Evolutionary conservation across 192 early-diverging fungal genomes (phyloP).

Genomic region (Fimicolochytrium jonesii): DNA sequence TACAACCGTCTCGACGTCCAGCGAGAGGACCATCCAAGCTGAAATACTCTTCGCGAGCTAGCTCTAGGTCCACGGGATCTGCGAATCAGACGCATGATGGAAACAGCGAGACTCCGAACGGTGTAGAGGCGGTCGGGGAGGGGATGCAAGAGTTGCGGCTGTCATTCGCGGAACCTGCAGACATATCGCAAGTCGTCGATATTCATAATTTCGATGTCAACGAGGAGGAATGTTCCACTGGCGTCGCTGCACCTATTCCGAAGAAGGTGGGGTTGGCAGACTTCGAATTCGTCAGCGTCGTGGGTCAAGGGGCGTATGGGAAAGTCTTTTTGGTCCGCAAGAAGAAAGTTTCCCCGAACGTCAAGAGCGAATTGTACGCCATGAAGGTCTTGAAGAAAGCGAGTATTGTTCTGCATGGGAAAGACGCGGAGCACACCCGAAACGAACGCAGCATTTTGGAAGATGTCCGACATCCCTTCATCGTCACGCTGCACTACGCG

Average conservation of each 20-base stretch:
- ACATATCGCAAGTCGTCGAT: constrained; percentile 7
- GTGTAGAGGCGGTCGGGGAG: not conserved
- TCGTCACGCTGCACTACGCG: constrained; percentile 87
- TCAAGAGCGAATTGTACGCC: constrained; percentile 50
- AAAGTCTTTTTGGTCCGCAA: constrained; percentile 77
- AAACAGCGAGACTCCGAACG: not conserved
- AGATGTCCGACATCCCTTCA: constrained; percentile 82
- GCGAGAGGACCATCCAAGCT: too few relatives aligned
- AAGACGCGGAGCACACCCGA: constrained; percentile 73
- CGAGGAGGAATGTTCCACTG: not conserved
- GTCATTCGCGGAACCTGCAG: constrained; percentile 7
- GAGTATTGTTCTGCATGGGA: constrained; percentile 70
- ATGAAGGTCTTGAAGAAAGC: constrained; percentile 95
- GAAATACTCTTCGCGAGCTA: too few relatives aligned
- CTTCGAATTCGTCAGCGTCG: constrained; percentile 56
- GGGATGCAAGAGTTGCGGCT: not conserved
- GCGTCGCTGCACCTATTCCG: not conserved
- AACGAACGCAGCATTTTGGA: constrained; percentile 85
- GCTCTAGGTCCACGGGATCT: not conserved
- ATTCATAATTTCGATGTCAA: constrained; percentile 21
- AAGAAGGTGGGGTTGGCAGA: constrained; percentile 37
- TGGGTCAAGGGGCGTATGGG: constrained; percentile 76
- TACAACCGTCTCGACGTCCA: not conserved
- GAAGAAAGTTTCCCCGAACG: constrained; percentile 33
- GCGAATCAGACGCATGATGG: not conserved